Evolutionary conservation across 257 asterid species (phyloP), one percentile per base, ranked within the genome.

Genomic region (Fraxinus cuspidata): DNA sequence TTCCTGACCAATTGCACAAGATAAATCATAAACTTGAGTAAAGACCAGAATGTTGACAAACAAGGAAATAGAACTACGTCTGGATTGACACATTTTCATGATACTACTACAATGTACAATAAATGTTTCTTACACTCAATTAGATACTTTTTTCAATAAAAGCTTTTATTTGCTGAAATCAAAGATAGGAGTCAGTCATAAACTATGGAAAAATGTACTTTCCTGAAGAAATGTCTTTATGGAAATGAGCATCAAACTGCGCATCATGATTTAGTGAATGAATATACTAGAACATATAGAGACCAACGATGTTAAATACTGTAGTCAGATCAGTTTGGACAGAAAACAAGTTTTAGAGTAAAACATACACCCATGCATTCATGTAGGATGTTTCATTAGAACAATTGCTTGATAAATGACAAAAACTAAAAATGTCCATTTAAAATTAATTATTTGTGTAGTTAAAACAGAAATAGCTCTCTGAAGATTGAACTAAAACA

Each of bases 1-100:
- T 85, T 86, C 92, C 94, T 90, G 44, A n/a, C 32, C 1, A 70
- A 76, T 28, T 23, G 35, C 34, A 15, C 37, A 38, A 18, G 18
- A 31, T 29, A 7, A 72, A 16, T 56, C 66, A 38, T 27, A 42
- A 70, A 72, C 27, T 53, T 18, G 60, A 11, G 8, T 19, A 21
- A 60, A 60, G 11, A 60, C 16, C 31, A 0, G 13, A 23, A 60
- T 60, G 31, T 60, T 60, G 67, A 21, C 67, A 60, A 53, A 19
- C 31, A 0, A 7, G 31, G 31, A 60, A 56, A 60, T 60, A 23
- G 29, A 60, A 60, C 28, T 23, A 60, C 31, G 12, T n/a, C 28
- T 2, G 16, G 13, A 60, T 21, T 9, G 64, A 53, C 67, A 60
- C 67, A 2, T 23, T 60, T 60, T 7, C 67, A 23, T n/a, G 67